Evolutionary conservation across 1,139 yeast species (phyloP), one percentile per base, ranked within the genome.

Genomic region (Maudiozyma humilis): DNA sequence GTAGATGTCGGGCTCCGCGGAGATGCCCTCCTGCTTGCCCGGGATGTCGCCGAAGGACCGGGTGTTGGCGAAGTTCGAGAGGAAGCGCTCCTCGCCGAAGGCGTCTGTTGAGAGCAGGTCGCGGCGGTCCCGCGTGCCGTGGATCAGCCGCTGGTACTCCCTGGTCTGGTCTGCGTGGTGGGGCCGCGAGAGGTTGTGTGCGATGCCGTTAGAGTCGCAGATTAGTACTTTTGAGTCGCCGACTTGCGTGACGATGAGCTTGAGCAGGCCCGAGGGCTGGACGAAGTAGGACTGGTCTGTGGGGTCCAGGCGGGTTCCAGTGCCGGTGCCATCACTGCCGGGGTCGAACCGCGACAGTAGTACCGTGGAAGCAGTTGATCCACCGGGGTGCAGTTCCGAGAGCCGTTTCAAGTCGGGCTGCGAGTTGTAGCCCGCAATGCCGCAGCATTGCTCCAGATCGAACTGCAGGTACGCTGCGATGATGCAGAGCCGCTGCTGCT

Each of bases 211-310:
- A 47, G 72, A 73, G 58, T 83, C 93, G 49, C 88, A 85, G 19
- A 91, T 57, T 4, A 91, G 74, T n/a, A 95, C 89, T 51, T 86
- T 74, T 3, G 96, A 85, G 60, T 91, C 98, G 3, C 98, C 98
- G n/a, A 89, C 82, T 60, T 91, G 98, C 1, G 94, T 91, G 18
- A 89, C 76, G 1, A 86, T 74, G 34, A 91, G 64, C 54, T 79
- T 79, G 27, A 87, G 73, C 15, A 84, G 69, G n/a, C 86, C 81
- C 19, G 72, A 69, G 16, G 81, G 75, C 51, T 81, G 78, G 70
- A 91, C 50, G 36, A 91, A 66, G 75, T 88, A 55, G 74, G 79
- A 51, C 40, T 62, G 60, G 47, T 69, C 64, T 43, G 37, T 27
- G 5, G 70, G 75, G 58, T 82, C 82, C 4, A 32, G 18, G 6